Evolutionary conservation across 2,329 filamentous ascomycete species (phyloP), one percentile per base, ranked within the genome.

Genomic region (Fusarium longipes): DNA sequence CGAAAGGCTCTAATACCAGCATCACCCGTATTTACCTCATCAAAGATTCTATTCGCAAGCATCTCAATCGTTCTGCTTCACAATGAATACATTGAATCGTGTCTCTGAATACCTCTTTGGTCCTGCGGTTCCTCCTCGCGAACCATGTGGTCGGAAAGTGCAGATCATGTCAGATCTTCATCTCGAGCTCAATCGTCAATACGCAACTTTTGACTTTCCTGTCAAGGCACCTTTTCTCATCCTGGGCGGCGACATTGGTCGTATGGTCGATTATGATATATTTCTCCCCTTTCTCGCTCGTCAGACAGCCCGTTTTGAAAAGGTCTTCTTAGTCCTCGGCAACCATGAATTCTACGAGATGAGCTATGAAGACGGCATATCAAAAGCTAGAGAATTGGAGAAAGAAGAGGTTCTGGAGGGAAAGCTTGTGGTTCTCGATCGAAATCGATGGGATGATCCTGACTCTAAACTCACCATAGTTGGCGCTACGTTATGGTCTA

Each of bases 401-500:
- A 47, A 73, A 5, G 83, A 86, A 53, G 74, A 78, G 1, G 51
- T 45, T 1, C 68, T 86, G 14, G 54, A 52, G 0, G 77, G 77
- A 0, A 79, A 76, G 32, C 51, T 86, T 12, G 73, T 80, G 6
- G 67, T 87, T 6, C 70, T 87, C 35, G 74, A 87, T 63, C 77
- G 78, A 18, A 74, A 74, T 18, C 68, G 79, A 8, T 81, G 78
- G 64, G 73, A 77, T 24, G 80, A 83, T 18, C 72, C 77, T 2
- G 74, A 74, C 3, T 80, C 81, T 1, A 71, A 71, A 24, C 51
- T 87, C n/a, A 84, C 81, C 4, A 74, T 89, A 4, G 73, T 89
- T 3, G 87, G 87, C 8, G 88, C 84, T 64, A 87, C 86, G 3
- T 77, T 89, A 0, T 88, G 86, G 83, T 87, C 85, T 2, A 65